Percentiles rank a stretch among this genome's conserved stretches.
These are phyloP conservation scores for Gnomoniopsis smithogilvyi DNA, from an alignment of 2,329 filamentous ascomycete species.

Conservation along the genomic window DNA sequence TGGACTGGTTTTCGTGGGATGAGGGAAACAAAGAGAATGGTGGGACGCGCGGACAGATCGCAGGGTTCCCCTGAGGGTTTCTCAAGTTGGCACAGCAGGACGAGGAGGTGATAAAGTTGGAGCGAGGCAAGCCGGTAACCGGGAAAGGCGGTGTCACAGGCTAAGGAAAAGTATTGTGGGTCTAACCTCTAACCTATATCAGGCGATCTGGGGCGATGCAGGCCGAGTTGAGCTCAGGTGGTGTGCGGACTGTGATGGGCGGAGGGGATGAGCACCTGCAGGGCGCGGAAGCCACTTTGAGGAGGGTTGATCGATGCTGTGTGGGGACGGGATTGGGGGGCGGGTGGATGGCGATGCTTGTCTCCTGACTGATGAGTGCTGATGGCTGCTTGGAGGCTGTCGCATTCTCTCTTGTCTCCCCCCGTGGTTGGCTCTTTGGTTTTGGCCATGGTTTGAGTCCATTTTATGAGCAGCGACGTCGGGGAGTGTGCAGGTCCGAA, in stretches of 20 bases:
- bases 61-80: constrained; percentile 10
- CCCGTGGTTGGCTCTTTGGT: background rate
- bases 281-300: background rate
- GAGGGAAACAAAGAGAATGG: background rate
- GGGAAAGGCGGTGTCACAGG: constrained; percentile 1
- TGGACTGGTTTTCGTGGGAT: background rate
- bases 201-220: background rate
- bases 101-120: background rate
- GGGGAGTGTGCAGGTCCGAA: constrained; percentile 7
- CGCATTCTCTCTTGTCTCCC: background rate
- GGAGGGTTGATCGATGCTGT: background rate
- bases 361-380: background rate
- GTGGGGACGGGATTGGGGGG: background rate
- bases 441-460: background rate
- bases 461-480: constrained; percentile 16
- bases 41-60: constrained; percentile 5
- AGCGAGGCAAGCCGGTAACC: background rate
- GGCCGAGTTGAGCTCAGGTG: background rate
- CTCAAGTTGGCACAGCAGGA: background rate
- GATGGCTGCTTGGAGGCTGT: background rate
- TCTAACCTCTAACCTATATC: background rate
- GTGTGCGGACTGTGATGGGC: background rate
- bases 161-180: background rate
- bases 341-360: too few species aligned
- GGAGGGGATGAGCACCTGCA: too few species aligned